Evolutionary conservation across 2,329 filamentous ascomycete genomes (phyloP).

Genomic region (Venturia pyrina): DNA sequence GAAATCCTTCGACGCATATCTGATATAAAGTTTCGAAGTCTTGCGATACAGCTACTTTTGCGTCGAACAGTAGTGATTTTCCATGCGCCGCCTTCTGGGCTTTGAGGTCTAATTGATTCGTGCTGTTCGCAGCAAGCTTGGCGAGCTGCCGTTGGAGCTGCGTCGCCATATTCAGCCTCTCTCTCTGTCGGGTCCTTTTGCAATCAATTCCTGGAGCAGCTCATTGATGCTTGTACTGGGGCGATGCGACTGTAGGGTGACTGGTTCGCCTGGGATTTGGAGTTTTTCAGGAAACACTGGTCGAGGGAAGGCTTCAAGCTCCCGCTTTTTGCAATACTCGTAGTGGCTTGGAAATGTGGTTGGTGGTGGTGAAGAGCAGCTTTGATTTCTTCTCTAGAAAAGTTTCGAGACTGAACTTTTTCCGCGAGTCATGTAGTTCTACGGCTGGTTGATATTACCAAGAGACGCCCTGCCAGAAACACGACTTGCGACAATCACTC

Average conservation of each 20-base stretch:
- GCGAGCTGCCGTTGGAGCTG: slow-evolving; percentile 89
- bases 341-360: neutral
- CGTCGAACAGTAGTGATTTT: slow-evolving; percentile 90
- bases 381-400: neutral
- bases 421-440: neutral
- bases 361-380: neutral
- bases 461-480: too few relatives aligned
- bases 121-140: slow-evolving; percentile 81
- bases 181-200: neutral
- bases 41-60: slow-evolving; percentile 73
- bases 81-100: slow-evolving; percentile 86
- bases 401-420: neutral
- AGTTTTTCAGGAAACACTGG: neutral
- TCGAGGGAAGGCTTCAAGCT: neutral
- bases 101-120: slow-evolving; percentile 83
- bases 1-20: slow-evolving; percentile 79
- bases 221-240: neutral
- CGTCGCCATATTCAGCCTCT: slow-evolving; percentile 53
- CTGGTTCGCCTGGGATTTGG: neutral
- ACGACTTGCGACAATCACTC: neutral
- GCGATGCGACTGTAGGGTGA: neutral
- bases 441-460: too few relatives aligned
- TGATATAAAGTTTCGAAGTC: slow-evolving; percentile 83
- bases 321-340: too few relatives aligned
- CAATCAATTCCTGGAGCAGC: neutral